Percentiles rank a stretch among this genome's conserved stretches.
phyloP scores from a whole-genome alignment of 306 rosid species.

The Pueraria montana region DNA sequence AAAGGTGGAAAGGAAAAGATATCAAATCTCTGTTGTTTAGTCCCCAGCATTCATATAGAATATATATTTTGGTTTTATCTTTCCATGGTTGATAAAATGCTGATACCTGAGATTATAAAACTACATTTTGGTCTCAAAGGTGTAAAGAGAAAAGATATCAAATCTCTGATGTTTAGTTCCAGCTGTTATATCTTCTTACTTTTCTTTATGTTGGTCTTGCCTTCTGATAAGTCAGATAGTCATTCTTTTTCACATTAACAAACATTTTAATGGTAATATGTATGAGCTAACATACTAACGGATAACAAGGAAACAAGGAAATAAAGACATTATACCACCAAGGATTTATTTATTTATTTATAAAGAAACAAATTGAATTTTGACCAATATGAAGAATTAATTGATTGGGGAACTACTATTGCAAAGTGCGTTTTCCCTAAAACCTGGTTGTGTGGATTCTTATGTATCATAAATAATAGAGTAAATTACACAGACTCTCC shows the following conservation, averaged over 20 bases:
- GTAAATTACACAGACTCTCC: no score
- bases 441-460: not conserved
- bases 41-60: slow-evolving; percentile 4
- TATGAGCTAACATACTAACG: not conserved
- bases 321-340: not conserved
- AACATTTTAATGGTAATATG: not conserved
- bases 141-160: slow-evolving; percentile 21
- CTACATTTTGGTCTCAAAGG: slow-evolving; percentile 10
- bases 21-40: slow-evolving; percentile 7
- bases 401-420: not conserved
- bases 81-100: slow-evolving; percentile 11
- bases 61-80: not conserved
- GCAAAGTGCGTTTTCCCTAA: not conserved
- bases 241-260: slow-evolving; percentile 4
- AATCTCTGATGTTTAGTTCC: slow-evolving; percentile 11
- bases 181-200: slow-evolving; percentile 1
- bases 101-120: not conserved
- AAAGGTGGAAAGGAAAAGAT: slow-evolving; percentile 6
- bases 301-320: not conserved
- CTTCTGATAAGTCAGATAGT: not conserved
- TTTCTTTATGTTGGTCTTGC: slow-evolving; percentile 10
- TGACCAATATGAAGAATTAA: not conserved
- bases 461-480: not conserved
- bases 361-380: not conserved
- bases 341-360: not conserved